Conservation (phyloP, 768 basidiomycete genomes). For the Termitomyces titanicus region DNA sequence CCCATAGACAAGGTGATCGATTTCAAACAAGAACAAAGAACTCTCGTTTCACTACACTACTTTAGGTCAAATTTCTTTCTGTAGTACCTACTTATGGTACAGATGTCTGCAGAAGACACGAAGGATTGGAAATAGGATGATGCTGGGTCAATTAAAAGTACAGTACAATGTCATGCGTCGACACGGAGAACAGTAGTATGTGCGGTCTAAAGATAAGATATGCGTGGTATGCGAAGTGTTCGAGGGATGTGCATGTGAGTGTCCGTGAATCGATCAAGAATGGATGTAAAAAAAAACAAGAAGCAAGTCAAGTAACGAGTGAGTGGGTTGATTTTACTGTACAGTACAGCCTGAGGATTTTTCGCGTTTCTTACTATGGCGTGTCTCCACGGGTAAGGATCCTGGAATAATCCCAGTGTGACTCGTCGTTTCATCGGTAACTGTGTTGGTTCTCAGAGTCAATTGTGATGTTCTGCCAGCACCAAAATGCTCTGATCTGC, state of each 20-base stretch:
- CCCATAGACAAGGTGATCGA: background rate
- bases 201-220: background rate
- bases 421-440: slow-evolving; percentile 24
- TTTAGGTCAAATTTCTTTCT: no score
- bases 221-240: background rate
- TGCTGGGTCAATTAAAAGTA: background rate
- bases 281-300: no score
- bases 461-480: slow-evolving; percentile 29
- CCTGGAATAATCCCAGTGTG: slow-evolving; percentile 25
- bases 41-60: background rate
- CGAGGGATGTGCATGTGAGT: background rate
- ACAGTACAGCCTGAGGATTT: slow-evolving; percentile 37
- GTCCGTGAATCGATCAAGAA: background rate
- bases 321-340: slow-evolving; percentile 24
- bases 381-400: slow-evolving; percentile 24
- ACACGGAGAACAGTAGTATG: background rate
- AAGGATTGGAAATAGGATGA: no score
- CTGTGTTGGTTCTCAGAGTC: slow-evolving; percentile 24
- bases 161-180: background rate
- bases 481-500: slow-evolving; percentile 9
- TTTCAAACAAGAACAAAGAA: background rate
- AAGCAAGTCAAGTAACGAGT: background rate
- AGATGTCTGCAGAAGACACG: no score
- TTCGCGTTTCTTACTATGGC: slow-evolving; percentile 32
- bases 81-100: no score